Base-by-base conservation (phyloP, 306 rosid species). In the Mimosa pudica region DNA sequence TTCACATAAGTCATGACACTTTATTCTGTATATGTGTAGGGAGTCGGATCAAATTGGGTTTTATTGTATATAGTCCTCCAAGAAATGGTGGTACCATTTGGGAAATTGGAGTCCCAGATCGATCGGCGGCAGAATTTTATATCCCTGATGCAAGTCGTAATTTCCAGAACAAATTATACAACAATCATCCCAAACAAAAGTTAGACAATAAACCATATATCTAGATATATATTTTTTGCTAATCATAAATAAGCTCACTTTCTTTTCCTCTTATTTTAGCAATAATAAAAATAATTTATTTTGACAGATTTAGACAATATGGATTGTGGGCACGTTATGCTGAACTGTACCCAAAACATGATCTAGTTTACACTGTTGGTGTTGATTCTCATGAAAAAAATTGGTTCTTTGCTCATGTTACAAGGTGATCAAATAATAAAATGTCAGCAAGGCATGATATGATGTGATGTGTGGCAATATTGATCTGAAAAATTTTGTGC, bases 81-180 rank as follows among this genome's bases (percentile, higher is more conserved):
- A 91, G 98, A 85, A 85, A 80, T 44, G 98, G 98, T 47, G 89
- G 90, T 1, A 95, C 97, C 11, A 30, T 92, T 0, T 95, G 98
- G 98, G 98, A 95, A 81, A 95, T 95, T 16, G 98, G 98, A 20
- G n/a, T 89, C 47, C 97, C 98, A 0, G 98, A 95, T 73, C 91
- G 97, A 6, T 48, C 84, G 0, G 98, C 98, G 0, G 85, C 89
- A 2, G 98, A 95, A 80, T 95, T 91, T 73, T 82, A 85, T 13
- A 52, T 95, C 41, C 98, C 98, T 0, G 90, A 89, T 44, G 92
- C 98, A 8, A 82, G 82, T 48, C 90, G 92, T 7, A 82, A 83
- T 11, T 94, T 92, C 46, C 66, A 84, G 87, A 94, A 92, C 84
- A 79, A 55, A 41, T 78, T 94, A 51, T 92, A 83, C 81, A 77